phyloP scores from a whole-genome alignment of 495 filamentous ascomycete species.

The Lophiostoma macrostomum region DNA sequence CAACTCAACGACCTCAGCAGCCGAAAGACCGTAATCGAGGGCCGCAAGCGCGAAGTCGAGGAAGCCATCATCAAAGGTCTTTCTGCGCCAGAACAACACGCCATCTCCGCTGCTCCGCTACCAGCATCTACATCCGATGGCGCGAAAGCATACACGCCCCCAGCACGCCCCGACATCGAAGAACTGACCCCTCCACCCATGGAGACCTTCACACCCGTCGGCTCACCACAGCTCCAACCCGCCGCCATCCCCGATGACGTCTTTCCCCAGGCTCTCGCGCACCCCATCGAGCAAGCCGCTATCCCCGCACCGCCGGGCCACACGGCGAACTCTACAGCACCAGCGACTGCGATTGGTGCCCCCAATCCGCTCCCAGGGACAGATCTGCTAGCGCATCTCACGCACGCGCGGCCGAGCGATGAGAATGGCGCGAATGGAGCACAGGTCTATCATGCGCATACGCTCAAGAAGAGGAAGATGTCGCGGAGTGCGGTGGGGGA shows the following conservation, averaged over 20 bases:
- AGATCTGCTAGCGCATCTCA: slow-evolving; percentile 19
- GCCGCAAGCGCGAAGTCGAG: slow-evolving; percentile 81
- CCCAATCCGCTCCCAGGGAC: not conserved
- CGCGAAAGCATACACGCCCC: not conserved
- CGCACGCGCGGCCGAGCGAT: not conserved
- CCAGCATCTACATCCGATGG: not conserved
- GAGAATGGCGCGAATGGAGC: slow-evolving; percentile 10
- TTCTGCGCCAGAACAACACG: slow-evolving; percentile 41
- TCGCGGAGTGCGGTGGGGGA: slow-evolving; percentile 56
- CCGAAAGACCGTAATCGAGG: slow-evolving; percentile 65
- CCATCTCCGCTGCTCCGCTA: slow-evolving; percentile 19
- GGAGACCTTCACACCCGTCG: slow-evolving; percentile 33
- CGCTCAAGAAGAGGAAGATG: slow-evolving; percentile 69
- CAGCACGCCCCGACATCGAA: slow-evolving; percentile 23
- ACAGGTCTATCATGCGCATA: not conserved
- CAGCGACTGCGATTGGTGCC: slow-evolving; percentile 1
- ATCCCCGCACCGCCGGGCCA: not conserved
- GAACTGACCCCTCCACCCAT: slow-evolving; percentile 34
- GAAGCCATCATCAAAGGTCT: slow-evolving; percentile 80
- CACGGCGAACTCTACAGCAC: slow-evolving; percentile 1
- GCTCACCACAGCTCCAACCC: slow-evolving; percentile 11
- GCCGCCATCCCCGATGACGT: slow-evolving; percentile 22
- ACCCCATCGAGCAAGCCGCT: slow-evolving; percentile 21
- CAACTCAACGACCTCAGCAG: slow-evolving; percentile 56
- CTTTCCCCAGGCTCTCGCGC: not conserved